Base-by-base conservation (phyloP, 805 yeast genomes). In the Hanseniaspora thailandica region DNA sequence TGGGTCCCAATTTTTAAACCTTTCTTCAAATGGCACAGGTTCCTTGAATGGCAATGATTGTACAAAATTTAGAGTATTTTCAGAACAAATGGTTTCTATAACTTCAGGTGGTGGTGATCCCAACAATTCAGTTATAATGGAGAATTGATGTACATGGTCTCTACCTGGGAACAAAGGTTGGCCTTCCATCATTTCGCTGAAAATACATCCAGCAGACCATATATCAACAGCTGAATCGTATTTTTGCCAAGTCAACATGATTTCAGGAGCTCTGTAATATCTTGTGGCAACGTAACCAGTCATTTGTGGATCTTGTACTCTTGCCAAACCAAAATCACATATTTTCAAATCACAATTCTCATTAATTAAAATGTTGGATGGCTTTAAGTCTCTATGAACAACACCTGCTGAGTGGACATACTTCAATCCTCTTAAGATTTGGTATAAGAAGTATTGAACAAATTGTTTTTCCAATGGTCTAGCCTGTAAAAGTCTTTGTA, bases 221-320 rank as follows among this genome's bases (percentile, higher is more conserved):
- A 90, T 86, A 68, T 90, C 98, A 36, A 90, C 97, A 69, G 89
- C 97, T 8, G 86, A 82, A 63, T 89, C 96, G 69, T 90, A 90
- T 65, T 90, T 87, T 67, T 90, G 98, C 97, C 97, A 90, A 26
- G 97, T 88, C 58, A 90, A 76, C 98, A 90, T 90, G 68, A 90
- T 90, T 67, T 90, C 98, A 1, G 98, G 98, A 0, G 97, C 98
- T 57, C 98, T 78, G 69, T 90, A 90, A 72, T 88, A 90, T 63
- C 98, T 71, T 4, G 98, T 90, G 5, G 95, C 84, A 17, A 90
- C 98, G 66, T 90, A 90, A 9, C 97, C 98, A 0, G 97, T 90
- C 98, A 90, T 90, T 67, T 90, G 97, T 13, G 97, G 96, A 70
- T 90, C 98, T 72, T 90, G 97, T 63, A 90, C 85, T 65, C 98